Evolutionary conservation across 257 asterid genomes (phyloP).

Genomic region (Solanum commersonii): DNA sequence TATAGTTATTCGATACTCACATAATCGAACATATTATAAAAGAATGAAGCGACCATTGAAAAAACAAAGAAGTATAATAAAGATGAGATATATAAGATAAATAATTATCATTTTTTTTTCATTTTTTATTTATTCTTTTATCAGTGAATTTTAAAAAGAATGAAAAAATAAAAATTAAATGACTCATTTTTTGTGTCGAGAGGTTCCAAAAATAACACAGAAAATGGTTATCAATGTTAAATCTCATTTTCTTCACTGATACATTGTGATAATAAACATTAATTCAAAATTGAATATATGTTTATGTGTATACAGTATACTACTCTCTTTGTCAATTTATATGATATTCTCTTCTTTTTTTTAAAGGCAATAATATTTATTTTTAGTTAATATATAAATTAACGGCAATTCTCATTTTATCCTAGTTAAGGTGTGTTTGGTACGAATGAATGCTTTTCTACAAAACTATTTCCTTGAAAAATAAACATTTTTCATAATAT

Average conservation of each 20-base stretch:
- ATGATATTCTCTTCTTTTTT: background rate
- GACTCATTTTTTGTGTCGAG: background rate
- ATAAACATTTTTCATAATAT: background rate
- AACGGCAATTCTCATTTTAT: no score
- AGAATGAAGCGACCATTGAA: background rate
- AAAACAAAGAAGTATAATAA: background rate
- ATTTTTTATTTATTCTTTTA: background rate
- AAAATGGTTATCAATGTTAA: background rate
- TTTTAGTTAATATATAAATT: no score
- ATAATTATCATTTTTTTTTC: background rate
- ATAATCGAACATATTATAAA: background rate
- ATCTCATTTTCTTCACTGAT: background rate
- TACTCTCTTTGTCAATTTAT: background rate
- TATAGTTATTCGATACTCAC: background rate
- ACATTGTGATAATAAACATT: background rate
- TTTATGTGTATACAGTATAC: background rate
- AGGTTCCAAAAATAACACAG: background rate
- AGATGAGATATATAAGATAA: background rate
- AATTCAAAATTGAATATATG: background rate
- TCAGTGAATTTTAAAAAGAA: background rate
- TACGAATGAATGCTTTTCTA: no score
- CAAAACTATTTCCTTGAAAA: background rate
- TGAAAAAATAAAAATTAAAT: background rate
- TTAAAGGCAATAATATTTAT: no score
- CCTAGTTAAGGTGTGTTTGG: no score